Evolutionary conservation across 129 eudicot genomes (phyloP).

Genomic region (Flaveria ramosissima): DNA sequence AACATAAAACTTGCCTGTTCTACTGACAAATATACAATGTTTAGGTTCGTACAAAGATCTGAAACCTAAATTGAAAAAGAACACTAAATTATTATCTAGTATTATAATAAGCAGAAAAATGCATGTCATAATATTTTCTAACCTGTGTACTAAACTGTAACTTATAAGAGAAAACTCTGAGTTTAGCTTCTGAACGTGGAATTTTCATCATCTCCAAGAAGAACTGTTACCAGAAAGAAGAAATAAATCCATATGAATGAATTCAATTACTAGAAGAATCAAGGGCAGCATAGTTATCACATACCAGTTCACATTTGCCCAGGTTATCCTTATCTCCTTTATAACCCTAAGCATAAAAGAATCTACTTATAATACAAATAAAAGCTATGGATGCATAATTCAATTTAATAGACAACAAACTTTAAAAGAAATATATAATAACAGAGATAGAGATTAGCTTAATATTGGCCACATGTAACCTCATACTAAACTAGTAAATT

Average conservation of each 20-base stretch:
- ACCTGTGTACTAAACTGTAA: slow-evolving; percentile 82
- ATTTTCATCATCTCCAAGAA: slow-evolving; percentile 85
- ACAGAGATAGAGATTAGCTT: background rate
- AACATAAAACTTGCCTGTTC: slow-evolving; percentile 51
- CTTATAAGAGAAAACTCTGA: slow-evolving; percentile 85
- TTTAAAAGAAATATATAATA: background rate
- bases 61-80: slow-evolving; percentile 50
- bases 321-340: slow-evolving; percentile 69
- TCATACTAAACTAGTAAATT: slow-evolving; percentile 13
- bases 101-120: slow-evolving; percentile 14
- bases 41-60: slow-evolving; percentile 62
- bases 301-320: slow-evolving; percentile 91
- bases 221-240: slow-evolving; percentile 49
- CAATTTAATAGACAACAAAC: background rate
- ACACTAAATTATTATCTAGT: slow-evolving; percentile 11
- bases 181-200: slow-evolving; percentile 82
- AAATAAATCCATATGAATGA: slow-evolving; percentile 18
- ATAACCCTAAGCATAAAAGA: slow-evolving; percentile 60
- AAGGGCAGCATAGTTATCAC: slow-evolving; percentile 8
- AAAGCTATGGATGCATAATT: background rate
- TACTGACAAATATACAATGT: slow-evolving; percentile 61
- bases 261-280: background rate
- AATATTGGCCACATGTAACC: background rate
- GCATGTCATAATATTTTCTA: slow-evolving; percentile 25
- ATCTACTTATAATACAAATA: slow-evolving; percentile 23